These are phyloP conservation scores for Aspergillus asperescens DNA, from an alignment of 495 filamentous ascomycete species.

Conservation along the genomic window DNA sequence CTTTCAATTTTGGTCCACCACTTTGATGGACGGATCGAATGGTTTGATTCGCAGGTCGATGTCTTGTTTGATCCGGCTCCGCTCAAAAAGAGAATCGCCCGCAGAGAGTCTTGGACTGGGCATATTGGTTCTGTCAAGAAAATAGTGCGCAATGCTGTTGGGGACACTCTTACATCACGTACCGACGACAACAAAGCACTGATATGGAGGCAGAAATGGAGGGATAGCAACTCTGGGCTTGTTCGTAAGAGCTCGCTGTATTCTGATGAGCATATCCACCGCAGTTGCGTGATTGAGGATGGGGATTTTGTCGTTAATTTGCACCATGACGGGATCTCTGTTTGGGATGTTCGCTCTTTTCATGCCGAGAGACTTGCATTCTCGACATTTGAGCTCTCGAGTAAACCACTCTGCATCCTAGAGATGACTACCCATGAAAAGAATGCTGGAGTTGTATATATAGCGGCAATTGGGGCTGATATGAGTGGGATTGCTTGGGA, in stretches of 20 bases:
- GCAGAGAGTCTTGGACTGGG: conserved; percentile 69
- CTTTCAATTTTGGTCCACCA: conserved; percentile 77
- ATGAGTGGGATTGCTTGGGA: conserved; percentile 87
- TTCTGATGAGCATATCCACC: conserved; percentile 71
- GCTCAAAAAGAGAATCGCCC: conserved; percentile 54
- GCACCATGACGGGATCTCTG: conserved; percentile 65
- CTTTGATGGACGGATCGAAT: conserved; percentile 80
- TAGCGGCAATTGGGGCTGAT: conserved; percentile 78
- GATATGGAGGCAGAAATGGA: conserved; percentile 68
- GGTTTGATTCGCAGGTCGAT: conserved; percentile 74
- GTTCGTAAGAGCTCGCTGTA: conserved; percentile 64
- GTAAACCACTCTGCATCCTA: conserved; percentile 78
- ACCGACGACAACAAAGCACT: conserved; percentile 74
- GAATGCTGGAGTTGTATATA: conserved; percentile 48
- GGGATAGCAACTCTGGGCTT: conserved; percentile 47
- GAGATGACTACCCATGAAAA: conserved; percentile 62
- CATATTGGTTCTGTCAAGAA: conserved; percentile 78
- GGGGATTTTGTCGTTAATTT: conserved; percentile 77
- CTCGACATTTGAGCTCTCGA: conserved; percentile 54
- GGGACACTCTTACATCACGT: conserved; percentile 72
- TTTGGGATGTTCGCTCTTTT: conserved; percentile 70
- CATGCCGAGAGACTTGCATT: conserved; percentile 53
- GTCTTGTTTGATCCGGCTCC: conserved; percentile 75
- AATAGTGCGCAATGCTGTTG: conserved; percentile 76
- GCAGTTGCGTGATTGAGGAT: conserved; percentile 68